Conservation (phyloP, 2,329 filamentous ascomycete species). For the Hypoxylon sp. region DNA sequence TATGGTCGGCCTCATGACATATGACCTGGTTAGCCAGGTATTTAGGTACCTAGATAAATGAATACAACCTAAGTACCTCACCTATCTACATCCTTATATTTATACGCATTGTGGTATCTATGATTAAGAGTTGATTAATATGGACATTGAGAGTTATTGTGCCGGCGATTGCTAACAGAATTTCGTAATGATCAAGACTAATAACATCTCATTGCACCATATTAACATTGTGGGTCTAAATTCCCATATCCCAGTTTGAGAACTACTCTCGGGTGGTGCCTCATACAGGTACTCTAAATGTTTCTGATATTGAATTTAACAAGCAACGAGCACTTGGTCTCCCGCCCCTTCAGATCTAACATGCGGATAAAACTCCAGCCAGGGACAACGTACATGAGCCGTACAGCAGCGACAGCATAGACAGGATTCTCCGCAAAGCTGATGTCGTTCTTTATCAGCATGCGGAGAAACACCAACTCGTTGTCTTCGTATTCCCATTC, state of each 20-base stretch:
- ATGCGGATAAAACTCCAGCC: slow-evolving; percentile 76
- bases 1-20: no score
- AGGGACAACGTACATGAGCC: slow-evolving; percentile 68
- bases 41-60: no score
- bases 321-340: slow-evolving; percentile 74
- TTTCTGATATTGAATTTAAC: slow-evolving; percentile 72
- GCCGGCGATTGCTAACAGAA: no score
- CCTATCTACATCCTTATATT: no score
- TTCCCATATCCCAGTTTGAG: neutral
- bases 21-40: no score
- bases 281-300: slow-evolving; percentile 36
- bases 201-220: neutral
- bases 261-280: no score
- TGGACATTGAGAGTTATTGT: no score
- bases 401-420: slow-evolving; percentile 72
- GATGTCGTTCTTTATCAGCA: slow-evolving; percentile 78
- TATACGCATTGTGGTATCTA: no score
- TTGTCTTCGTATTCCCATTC: slow-evolving; percentile 79
- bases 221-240: neutral
- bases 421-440: slow-evolving; percentile 73
- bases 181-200: no score
- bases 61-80: no score
- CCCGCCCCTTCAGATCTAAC: slow-evolving; percentile 74
- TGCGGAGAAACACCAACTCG: slow-evolving; percentile 74
- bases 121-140: no score